Conservation (phyloP, 2,329 filamentous ascomycete species). For the Diaporthe vexans region DNA sequence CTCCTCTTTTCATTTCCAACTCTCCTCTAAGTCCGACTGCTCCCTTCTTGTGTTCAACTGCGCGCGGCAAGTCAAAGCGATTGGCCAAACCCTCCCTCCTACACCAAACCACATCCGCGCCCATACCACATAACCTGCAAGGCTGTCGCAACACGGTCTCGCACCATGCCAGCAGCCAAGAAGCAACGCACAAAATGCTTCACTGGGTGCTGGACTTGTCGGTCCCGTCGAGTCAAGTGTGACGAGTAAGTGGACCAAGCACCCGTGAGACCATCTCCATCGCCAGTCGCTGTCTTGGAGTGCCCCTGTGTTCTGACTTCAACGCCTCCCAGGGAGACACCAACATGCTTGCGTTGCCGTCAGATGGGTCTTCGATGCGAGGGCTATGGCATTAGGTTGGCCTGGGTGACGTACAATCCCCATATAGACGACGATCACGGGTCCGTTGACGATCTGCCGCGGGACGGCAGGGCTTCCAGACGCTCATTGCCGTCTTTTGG, state of each 20-base stretch:
- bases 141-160: not conserved
- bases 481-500: not conserved
- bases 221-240: conserved; percentile 43
- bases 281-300: not conserved
- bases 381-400: conserved; percentile 44
- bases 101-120: not conserved
- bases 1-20: not conserved
- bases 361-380: conserved; percentile 43
- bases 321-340: not conserved
- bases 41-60: not conserved
- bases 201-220: conserved; percentile 44
- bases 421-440: not conserved
- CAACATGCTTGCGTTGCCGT: conserved; percentile 39
- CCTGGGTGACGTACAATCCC: conserved; percentile 38
- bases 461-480: conserved; percentile 2
- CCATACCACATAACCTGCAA: not conserved
- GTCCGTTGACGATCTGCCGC: not conserved
- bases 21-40: not conserved
- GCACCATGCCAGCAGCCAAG: conserved; percentile 66
- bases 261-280: not conserved
- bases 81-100: not conserved
- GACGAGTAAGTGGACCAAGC: conserved; percentile 38
- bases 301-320: not conserved
- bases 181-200: conserved; percentile 42
- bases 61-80: conserved; percentile 7